Conservation (phyloP, 495 filamentous ascomycete species). For the Pyrenopolyporus hunteri region DNA sequence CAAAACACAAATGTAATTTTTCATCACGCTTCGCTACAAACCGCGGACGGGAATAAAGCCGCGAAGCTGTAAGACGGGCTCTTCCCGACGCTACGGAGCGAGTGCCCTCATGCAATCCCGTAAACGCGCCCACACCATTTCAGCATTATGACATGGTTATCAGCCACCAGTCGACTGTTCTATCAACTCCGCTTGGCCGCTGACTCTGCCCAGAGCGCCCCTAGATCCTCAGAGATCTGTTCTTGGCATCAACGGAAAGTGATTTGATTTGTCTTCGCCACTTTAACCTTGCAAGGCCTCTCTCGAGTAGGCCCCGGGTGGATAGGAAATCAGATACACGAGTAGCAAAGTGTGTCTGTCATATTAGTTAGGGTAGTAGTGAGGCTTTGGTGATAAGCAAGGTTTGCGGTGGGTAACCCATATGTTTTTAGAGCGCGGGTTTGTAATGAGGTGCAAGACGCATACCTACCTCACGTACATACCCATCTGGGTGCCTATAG, state of each 20-base stretch:
- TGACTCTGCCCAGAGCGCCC: conserved; percentile 20
- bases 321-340: background rate
- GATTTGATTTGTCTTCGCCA: conserved; percentile 15
- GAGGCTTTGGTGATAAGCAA: conserved; percentile 1
- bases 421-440: background rate
- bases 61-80: conserved; percentile 26
- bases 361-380: background rate
- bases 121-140: conserved; percentile 23
- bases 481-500: no score
- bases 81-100: conserved; percentile 37
- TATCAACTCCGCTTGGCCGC: conserved; percentile 19
- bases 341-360: background rate
- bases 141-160: conserved; percentile 23
- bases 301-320: conserved; percentile 1
- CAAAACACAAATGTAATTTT: conserved; percentile 17
- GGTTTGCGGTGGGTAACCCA: background rate
- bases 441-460: conserved; percentile 20
- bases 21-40: conserved; percentile 22
- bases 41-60: conserved; percentile 32
- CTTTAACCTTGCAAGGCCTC: conserved; percentile 1
- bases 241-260: conserved; percentile 30
- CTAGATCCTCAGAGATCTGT: conserved; percentile 36
- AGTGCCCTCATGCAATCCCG: conserved; percentile 28
- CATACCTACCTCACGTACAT: no score
- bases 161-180: conserved; percentile 10